Evolutionary conservation across 2,329 filamentous ascomycete species (phyloP).

Genomic region (Aureobasidium sp.): DNA sequence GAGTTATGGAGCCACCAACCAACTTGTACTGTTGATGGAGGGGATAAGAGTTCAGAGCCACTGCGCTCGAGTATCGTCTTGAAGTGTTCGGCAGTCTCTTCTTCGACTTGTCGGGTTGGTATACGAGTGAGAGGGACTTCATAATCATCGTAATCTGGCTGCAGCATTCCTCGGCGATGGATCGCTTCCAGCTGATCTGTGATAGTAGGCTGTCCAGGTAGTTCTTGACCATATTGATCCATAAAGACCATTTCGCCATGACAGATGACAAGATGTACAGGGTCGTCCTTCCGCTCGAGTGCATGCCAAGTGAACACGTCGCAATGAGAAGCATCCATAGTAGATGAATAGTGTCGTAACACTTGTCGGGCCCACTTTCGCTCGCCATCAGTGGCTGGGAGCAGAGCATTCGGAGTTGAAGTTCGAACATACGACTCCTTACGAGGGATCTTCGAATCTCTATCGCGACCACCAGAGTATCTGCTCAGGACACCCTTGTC

Average conservation of each 20-base stretch:
- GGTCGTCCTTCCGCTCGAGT: conserved; percentile 1
- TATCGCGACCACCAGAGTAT: conserved; percentile 4
- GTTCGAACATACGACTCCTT: conserved; percentile 6
- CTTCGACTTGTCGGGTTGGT: neutral
- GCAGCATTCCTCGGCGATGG: neutral
- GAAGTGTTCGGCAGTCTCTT: neutral
- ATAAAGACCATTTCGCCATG: conserved; percentile 9
- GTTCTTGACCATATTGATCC: conserved; percentile 2
- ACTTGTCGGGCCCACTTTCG: conserved; percentile 4
- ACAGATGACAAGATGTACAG: conserved; percentile 8
- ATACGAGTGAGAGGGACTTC: conserved; percentile 5
- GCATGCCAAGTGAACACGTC: conserved; percentile 10
- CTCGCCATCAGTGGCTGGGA: neutral
- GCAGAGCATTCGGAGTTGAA: conserved; percentile 3
- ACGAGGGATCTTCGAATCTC: conserved; percentile 5
- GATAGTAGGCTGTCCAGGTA: neutral
- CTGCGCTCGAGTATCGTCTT: neutral
- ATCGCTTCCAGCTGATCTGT: neutral
- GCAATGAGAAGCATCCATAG: conserved; percentile 1
- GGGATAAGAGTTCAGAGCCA: neutral
- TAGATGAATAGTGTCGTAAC: neutral
- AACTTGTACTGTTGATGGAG: neutral
- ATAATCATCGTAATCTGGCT: conserved; percentile 1
- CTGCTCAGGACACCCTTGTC: conserved; percentile 1
- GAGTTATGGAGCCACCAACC: conserved; percentile 4